Conservation (phyloP, 163 green algal genomes). For the Scenedesmus sp. region DNA sequence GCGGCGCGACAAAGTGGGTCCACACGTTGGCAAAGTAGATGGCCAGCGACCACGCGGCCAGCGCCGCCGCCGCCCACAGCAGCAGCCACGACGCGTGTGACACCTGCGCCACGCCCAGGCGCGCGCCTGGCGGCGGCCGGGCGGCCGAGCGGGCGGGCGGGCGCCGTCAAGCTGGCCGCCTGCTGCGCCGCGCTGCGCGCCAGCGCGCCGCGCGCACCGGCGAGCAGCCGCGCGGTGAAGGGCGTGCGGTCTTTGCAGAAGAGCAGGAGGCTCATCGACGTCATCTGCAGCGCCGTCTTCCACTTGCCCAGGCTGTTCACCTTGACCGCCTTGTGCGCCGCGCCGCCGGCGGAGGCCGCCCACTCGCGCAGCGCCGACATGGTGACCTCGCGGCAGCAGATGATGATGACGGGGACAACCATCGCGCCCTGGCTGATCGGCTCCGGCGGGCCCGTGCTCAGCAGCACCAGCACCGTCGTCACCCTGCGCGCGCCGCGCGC, state of each 20-base stretch:
- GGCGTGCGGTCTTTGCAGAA: slow-evolving; percentile 42
- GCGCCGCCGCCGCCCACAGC: slow-evolving; percentile 56
- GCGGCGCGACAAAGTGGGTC: slow-evolving; percentile 55
- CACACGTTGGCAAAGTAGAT: slow-evolving; percentile 72
- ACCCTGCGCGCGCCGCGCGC: slow-evolving; percentile 61
- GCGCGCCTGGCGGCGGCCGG: background rate
- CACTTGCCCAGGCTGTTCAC: slow-evolving; percentile 88
- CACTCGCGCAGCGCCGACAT: slow-evolving; percentile 93
- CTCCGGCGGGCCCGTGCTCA: slow-evolving; percentile 66
- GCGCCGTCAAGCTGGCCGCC: background rate
- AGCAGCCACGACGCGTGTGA: slow-evolving; percentile 45
- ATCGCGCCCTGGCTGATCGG: slow-evolving; percentile 52
- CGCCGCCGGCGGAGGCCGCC: slow-evolving; percentile 79
- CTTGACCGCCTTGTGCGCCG: slow-evolving; percentile 79
- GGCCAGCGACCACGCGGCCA: slow-evolving; percentile 60
- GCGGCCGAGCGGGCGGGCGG: background rate
- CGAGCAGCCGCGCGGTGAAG: background rate
- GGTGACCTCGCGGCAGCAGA: slow-evolving; percentile 92
- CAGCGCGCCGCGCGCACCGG: background rate
- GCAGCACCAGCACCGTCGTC: slow-evolving; percentile 83
- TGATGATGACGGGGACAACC: slow-evolving; percentile 62
- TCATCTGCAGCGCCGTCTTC: slow-evolving; percentile 91
- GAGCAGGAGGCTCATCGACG: slow-evolving; percentile 83
- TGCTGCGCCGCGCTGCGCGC: background rate
- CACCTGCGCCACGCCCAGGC: background rate